Evolutionary conservation across 2,329 filamentous ascomycete species (phyloP), one percentile per base, ranked within the genome.

Genomic region (Colletotrichum scovillei): DNA sequence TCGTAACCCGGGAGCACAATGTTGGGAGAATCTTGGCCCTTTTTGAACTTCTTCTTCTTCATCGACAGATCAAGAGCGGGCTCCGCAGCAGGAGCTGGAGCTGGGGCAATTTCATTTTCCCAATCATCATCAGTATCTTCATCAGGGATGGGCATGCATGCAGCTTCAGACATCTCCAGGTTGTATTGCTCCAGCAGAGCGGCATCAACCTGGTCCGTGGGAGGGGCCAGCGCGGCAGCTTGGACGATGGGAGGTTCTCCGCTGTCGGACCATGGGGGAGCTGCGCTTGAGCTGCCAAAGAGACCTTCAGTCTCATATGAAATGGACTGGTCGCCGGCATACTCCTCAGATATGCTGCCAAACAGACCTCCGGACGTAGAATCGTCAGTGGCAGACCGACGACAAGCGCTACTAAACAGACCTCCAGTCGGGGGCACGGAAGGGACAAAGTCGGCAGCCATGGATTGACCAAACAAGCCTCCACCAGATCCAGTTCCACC

Each of bases 121-220:
- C 6, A 26, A 60, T 35, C 42, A 63, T 28, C 58, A 30, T 63
- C 59, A 6, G 42, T 8, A 22, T 22, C n/a, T 1, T 98, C 96
- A 82, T 95, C 95, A 78, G 97, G 97, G 80, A 99, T 94, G 80
- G 96, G 95, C 91, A 93, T 91, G 76, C 88, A 79, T 76, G 93
- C 91, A 76, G 97, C 97, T 63, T 88, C 89, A 74, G 90, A 85
- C 94, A 98, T 97, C 89, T 99, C 97, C 85, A 92, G 88, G 85
- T 92, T 88, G 90, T 97, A 97, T 87, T 94, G 84, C 78, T 90
- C 88, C 81, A 98, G 90, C 76, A 97, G 92, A 67, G 88, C 90
- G 86, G 93, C 90, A 87, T 98, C 94, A 85, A 99, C 94, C 82
- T 92, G 87, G 79, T 96, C 95, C 83, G 97, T 96, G 75, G 97